A percentile compares a stretch with the other conserved stretches of the same genome.
Conservation (phyloP, 257 asterid species). For the Vinca minor region DNA sequence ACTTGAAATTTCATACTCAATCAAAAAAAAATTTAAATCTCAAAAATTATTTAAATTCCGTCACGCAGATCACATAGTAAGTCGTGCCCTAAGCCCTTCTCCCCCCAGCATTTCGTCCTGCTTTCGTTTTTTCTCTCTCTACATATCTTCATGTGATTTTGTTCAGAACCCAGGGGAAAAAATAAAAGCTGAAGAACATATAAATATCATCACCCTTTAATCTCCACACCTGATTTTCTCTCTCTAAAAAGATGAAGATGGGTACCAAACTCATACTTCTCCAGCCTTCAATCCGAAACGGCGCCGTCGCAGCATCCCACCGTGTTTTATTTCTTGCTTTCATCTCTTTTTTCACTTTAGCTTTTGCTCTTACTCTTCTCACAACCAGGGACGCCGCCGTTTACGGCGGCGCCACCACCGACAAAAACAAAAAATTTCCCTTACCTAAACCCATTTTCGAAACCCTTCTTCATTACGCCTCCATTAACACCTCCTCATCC, state of each 20-base stretch:
- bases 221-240: too few relatives aligned
- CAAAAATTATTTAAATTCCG: slow-evolving; percentile 4
- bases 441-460: slow-evolving; percentile 40
- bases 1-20: too few relatives aligned
- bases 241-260: slow-evolving; percentile 42
- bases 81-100: too few relatives aligned
- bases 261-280: slow-evolving; percentile 56
- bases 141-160: not conserved
- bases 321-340: slow-evolving; percentile 49
- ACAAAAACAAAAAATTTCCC: slow-evolving; percentile 15
- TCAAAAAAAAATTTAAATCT: too few relatives aligned
- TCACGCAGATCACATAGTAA: too few relatives aligned
- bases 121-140: slow-evolving; percentile 4
- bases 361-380: slow-evolving; percentile 47
- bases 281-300: slow-evolving; percentile 50
- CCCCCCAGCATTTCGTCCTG: not conserved
- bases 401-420: not conserved
- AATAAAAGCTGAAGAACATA: not conserved
- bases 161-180: not conserved
- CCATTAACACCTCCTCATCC: slow-evolving; percentile 31
- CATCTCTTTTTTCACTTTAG: slow-evolving; percentile 46
- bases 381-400: slow-evolving; percentile 32
- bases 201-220: too few relatives aligned
- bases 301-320: slow-evolving; percentile 27
- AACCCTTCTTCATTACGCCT: slow-evolving; percentile 69